Evolutionary conservation across 2,329 filamentous ascomycete genomes (phyloP), one percentile per base, ranked within the genome.

Genomic region (Nothopassalora personata): DNA sequence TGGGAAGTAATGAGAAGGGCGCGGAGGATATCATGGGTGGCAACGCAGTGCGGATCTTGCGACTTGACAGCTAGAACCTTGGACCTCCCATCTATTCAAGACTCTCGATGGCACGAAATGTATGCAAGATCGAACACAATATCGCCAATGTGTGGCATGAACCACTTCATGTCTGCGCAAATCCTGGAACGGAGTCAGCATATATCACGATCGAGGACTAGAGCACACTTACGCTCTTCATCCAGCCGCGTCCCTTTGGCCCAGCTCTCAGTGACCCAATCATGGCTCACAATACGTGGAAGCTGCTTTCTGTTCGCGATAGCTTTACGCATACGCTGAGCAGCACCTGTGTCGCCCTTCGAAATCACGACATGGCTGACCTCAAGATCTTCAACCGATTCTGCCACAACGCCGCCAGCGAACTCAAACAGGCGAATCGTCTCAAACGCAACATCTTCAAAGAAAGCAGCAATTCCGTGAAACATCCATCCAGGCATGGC

Each of bases 181-280:
- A 59, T 5, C 47, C 31, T 51, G 31, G 45, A 43, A 48, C 36
- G 9, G 6, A 18, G 31, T 31, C 28, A 36, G 50, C 39, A 28
- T 10, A 10, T 18, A 8, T 8, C 9, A 6, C 11, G n/a, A 28
- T 1, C 46, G 10, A 9, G 19, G 5, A 6, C 5, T 27, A 4
- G 5, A 27, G 28, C 6, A 47, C 5, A 51, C 53, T 54, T 30
- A 54, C 63, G 60, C 58, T 93, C 90, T 75, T 97, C 93, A 64
- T 96, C 90, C 50, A 97, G 72, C 61, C 89, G 69, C 0, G 91
- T 96, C 63, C 80, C 81, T 71, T 93, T 90, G 59, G 79, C 79
- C 91, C 92, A 96, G 68, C 89, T 90, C 54, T 88, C 85, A 53
- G 86, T 81, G 0, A 97, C 75, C 94, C 94, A 99, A 13, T 79